Percentiles rank a stretch among this genome's conserved stretches.
Conservation (phyloP, 257 asterid genomes). For the Mentha longifolia region DNA sequence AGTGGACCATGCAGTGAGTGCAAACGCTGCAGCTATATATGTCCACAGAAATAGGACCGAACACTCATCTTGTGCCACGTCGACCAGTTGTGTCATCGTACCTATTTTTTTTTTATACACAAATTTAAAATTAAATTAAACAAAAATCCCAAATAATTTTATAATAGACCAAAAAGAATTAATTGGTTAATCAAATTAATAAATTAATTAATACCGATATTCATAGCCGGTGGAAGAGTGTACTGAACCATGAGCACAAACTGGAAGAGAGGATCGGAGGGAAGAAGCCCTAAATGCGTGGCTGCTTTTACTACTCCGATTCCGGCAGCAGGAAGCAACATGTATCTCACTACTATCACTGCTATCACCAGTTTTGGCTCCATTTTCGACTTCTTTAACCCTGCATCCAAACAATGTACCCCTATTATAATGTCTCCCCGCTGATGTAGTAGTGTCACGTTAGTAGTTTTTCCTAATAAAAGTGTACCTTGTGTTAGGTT, state of each 20-base stretch:
- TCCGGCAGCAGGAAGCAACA: constrained; percentile 72
- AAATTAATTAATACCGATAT: constrained; percentile 52
- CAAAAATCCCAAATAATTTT: too few species aligned
- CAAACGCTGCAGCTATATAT: constrained; percentile 70
- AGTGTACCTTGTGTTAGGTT: constrained; percentile 76
- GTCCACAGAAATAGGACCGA: constrained; percentile 87
- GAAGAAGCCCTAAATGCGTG: constrained; percentile 66
- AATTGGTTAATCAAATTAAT: neutral
- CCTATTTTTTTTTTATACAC: constrained; percentile 44
- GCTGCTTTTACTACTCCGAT: constrained; percentile 73
- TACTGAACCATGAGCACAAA: constrained; percentile 85
- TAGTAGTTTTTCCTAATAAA: too few species aligned
- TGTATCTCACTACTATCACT: constrained; percentile 62
- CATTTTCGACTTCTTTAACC: constrained; percentile 61
- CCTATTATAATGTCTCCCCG: too few species aligned
- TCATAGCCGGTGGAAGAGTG: constrained; percentile 93
- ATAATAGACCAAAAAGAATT: too few species aligned
- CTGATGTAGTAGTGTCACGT: too few species aligned
- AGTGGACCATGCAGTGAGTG: constrained; percentile 87
- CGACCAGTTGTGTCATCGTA: constrained; percentile 88
- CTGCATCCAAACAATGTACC: constrained; percentile 40
- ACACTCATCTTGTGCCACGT: constrained; percentile 92
- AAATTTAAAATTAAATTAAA: neutral
- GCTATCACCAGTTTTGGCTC: constrained; percentile 45
- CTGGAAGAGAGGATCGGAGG: constrained; percentile 81